phyloP scores from a whole-genome alignment of 768 basidiomycete genomes.

The Phaeolepiota aurea region DNA sequence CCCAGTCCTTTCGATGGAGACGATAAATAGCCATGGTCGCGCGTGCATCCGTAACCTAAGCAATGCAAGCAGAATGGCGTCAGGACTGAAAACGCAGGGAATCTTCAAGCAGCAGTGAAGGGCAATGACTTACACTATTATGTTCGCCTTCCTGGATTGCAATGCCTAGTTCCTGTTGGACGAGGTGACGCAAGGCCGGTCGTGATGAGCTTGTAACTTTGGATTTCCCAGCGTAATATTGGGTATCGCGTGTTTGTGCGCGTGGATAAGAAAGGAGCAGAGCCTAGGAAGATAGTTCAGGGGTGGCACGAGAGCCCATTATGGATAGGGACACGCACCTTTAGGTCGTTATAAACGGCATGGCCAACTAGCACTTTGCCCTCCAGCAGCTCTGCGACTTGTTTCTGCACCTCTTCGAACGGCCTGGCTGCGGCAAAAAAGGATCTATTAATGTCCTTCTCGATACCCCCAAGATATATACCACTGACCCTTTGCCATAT shows the following conservation, averaged over 20 bases:
- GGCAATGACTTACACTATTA: conserved; percentile 58
- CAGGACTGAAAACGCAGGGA: neutral
- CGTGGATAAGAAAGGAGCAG: conserved; percentile 68
- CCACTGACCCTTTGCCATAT: conserved; percentile 59
- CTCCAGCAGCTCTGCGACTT: conserved; percentile 68
- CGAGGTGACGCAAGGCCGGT: conserved; percentile 74
- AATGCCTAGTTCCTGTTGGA: conserved; percentile 69
- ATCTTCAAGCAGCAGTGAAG: neutral
- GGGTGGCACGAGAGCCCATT: neutral
- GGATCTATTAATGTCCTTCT: neutral
- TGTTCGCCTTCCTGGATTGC: conserved; percentile 88
- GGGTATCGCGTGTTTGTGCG: conserved; percentile 60
- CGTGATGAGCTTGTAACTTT: conserved; percentile 52
- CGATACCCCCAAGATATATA: neutral
- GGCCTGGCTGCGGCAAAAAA: conserved; percentile 63
- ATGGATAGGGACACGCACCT: conserved; percentile 33
- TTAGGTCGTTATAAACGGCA: conserved; percentile 85
- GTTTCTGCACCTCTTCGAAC: conserved; percentile 73
- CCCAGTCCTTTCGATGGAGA: conserved; percentile 78
- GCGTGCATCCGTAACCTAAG: conserved; percentile 83
- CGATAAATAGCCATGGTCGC: conserved; percentile 94
- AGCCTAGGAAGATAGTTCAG: conserved; percentile 27
- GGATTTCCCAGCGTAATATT: conserved; percentile 49
- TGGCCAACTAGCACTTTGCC: conserved; percentile 84
- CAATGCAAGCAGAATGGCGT: conserved; percentile 1